Evolutionary conservation across 1,139 yeast species (phyloP).

Genomic region (Saccharomyces hybrid): DNA sequence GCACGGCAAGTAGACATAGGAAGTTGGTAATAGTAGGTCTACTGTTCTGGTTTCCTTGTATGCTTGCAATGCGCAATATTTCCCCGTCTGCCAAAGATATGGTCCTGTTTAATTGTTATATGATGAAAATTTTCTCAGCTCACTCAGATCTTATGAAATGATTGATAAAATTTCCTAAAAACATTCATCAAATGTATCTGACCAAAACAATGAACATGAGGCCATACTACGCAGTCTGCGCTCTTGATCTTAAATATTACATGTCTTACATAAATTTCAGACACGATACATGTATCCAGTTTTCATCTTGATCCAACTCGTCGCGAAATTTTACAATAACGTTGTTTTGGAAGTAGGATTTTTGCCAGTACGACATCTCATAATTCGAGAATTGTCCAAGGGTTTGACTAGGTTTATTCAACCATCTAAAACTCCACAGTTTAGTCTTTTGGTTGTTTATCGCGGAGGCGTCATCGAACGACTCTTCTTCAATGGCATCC

Average conservation of each 20-base stretch:
- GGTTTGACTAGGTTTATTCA: constrained; percentile 9
- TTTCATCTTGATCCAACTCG: constrained; percentile 19
- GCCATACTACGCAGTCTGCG: background rate
- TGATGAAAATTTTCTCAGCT: background rate
- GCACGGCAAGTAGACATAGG: background rate
- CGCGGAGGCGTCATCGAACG: constrained; percentile 6
- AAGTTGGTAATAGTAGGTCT: background rate
- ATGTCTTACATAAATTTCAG: constrained; percentile 18
- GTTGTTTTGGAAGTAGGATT: constrained; percentile 21
- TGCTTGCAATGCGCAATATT: background rate
- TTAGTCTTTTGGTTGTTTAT: constrained; percentile 17
- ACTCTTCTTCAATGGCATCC: constrained; percentile 20
- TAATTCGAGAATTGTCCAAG: constrained; percentile 20
- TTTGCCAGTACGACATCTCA: constrained; percentile 31
- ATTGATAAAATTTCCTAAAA: background rate
- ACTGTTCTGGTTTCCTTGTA: background rate
- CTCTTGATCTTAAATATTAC: background rate
- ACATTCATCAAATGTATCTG: background rate
- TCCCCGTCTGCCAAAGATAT: background rate
- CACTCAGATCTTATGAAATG: background rate
- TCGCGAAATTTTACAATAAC: constrained; percentile 20
- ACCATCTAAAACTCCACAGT: constrained; percentile 28
- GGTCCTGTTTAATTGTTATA: background rate
- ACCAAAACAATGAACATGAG: background rate
- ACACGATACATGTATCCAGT: constrained; percentile 27